Evolutionary conservation across 176 grass and related monocot genomes (phyloP).

Genomic region (Elaeis guineensis): DNA sequence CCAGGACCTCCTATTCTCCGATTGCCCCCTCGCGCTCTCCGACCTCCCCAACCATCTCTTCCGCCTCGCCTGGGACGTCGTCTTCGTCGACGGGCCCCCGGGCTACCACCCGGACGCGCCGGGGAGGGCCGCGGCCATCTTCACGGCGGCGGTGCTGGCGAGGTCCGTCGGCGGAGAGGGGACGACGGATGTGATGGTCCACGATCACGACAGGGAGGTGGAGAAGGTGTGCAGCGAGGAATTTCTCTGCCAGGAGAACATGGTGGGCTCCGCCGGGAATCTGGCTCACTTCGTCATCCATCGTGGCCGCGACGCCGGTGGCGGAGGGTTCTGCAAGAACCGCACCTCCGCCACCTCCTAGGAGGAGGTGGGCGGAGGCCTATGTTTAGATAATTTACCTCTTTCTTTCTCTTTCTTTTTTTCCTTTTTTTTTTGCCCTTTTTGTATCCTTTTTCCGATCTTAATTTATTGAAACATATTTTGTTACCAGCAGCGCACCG

Average conservation of each 20-base stretch:
- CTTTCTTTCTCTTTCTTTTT: no score
- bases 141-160: constrained; percentile 9
- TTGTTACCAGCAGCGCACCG: no score
- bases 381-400: no score
- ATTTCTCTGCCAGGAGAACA: constrained; percentile 75
- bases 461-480: no score
- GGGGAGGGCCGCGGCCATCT: constrained; percentile 80
- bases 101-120: constrained; percentile 64
- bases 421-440: no score
- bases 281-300: constrained; percentile 62
- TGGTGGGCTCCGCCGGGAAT: constrained; percentile 16
- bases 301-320: constrained; percentile 20
- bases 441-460: no score
- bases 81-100: constrained; percentile 85
- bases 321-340: constrained; percentile 51
- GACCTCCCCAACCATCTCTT: constrained; percentile 94
- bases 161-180: constrained; percentile 10
- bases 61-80: constrained; percentile 78
- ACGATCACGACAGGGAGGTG: constrained; percentile 70
- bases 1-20: constrained; percentile 94
- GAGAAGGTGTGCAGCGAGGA: constrained; percentile 47
- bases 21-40: constrained; percentile 85
- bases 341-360: constrained; percentile 4
- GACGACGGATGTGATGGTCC: constrained; percentile 68
- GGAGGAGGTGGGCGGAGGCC: not conserved